Evolutionary conservation across 148 eudicot species (phyloP).

Genomic region (Selenicereus undatus): DNA sequence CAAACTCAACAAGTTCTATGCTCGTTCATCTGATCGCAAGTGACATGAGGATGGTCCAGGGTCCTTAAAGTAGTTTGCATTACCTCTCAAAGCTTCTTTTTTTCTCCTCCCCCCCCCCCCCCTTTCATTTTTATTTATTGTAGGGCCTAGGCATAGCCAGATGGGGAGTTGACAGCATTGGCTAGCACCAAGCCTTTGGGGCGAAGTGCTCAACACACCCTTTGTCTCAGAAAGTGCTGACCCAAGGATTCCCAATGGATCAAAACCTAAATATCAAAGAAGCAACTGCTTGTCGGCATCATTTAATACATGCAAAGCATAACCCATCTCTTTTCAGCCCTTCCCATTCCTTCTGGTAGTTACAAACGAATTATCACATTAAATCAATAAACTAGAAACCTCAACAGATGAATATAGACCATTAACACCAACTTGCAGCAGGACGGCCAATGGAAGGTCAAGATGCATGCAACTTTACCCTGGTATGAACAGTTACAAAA

Average conservation of each 20-base stretch:
- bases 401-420: neutral
- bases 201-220: neutral
- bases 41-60: neutral
- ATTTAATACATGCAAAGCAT: neutral
- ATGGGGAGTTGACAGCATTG: neutral
- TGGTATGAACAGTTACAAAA: neutral
- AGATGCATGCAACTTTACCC: neutral
- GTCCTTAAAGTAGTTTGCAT: neutral
- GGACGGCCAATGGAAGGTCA: neutral
- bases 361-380: neutral
- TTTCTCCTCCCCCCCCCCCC: no score
- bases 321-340: neutral
- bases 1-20: neutral
- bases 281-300: neutral
- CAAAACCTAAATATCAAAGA: neutral
- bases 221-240: neutral
- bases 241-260: neutral
- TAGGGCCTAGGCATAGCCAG: neutral
- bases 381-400: slow-evolving; percentile 6
- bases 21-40: neutral
- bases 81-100: neutral
- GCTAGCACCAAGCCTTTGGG: neutral
- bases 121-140: no score
- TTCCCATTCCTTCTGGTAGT: neutral
- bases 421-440: neutral